Conservation (phyloP, 2,329 filamentous ascomycete genomes). For the Arthrobotrys iridis region DNA sequence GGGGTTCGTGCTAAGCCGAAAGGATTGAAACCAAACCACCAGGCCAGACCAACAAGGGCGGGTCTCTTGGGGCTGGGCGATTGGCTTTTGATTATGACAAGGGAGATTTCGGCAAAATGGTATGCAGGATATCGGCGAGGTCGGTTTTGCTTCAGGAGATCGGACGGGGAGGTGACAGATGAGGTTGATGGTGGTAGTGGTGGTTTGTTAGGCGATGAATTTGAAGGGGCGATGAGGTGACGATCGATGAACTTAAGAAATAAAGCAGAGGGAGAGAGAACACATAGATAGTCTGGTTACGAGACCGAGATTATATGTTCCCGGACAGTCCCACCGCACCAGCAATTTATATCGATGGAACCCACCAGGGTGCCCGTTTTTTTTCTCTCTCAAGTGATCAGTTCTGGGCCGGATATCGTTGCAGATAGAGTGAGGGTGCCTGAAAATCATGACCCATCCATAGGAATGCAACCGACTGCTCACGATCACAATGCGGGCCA, state of each 20-base stretch:
- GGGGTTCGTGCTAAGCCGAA: constrained; percentile 30
- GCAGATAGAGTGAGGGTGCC: constrained; percentile 13
- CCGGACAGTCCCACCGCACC: background rate
- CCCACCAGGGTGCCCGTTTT: background rate
- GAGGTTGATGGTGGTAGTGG: background rate
- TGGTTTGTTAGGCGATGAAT: constrained; percentile 10
- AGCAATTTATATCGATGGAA: background rate
- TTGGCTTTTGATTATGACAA: background rate
- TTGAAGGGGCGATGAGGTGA: background rate
- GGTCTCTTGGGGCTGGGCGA: background rate
- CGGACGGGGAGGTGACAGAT: background rate
- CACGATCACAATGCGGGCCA: background rate
- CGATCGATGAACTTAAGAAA: too few species aligned
- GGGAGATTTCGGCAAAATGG: background rate
- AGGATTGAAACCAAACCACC: constrained; percentile 32
- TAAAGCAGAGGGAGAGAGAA: constrained; percentile 31
- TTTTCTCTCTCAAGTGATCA: constrained; percentile 9
- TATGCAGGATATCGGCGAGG: background rate
- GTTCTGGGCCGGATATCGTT: constrained; percentile 3
- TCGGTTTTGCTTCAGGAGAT: background rate
- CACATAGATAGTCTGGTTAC: background rate
- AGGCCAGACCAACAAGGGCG: background rate
- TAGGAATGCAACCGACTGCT: constrained; percentile 21
- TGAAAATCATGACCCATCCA: background rate
- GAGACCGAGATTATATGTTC: background rate